Evolutionary conservation across 2,329 filamentous ascomycete genomes (phyloP).

Genomic region (Neonectria sp.): DNA sequence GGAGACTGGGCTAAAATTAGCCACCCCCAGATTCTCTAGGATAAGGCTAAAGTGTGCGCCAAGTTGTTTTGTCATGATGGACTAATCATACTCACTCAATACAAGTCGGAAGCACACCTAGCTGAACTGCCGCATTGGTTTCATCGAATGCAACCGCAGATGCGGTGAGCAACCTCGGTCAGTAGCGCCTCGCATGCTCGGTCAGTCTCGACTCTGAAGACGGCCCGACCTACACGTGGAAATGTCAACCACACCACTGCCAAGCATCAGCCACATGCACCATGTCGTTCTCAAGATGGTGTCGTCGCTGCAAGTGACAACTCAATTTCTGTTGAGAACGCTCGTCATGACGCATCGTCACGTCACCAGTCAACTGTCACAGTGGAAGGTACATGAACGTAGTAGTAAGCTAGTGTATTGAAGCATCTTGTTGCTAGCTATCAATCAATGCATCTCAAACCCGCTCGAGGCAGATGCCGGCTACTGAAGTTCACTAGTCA

Average conservation of each 20-base stretch:
- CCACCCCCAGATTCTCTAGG: too few relatives aligned
- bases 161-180: constrained; percentile 22
- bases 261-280: constrained; percentile 8
- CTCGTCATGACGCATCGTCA: not conserved
- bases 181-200: not conserved
- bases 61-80: not conserved
- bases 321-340: constrained; percentile 8
- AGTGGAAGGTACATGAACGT: constrained; percentile 3
- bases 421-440: constrained; percentile 20
- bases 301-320: constrained; percentile 3
- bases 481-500: not conserved
- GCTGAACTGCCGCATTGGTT: not conserved
- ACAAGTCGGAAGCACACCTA: not conserved
- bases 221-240: constrained; percentile 29
- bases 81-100: not conserved
- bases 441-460: constrained; percentile 10
- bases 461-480: constrained; percentile 9
- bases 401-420: constrained; percentile 21
- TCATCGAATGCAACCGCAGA: not conserved
- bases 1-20: constrained; percentile 21
- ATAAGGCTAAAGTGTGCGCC: too few relatives aligned
- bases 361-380: constrained; percentile 10
- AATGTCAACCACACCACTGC: not conserved
- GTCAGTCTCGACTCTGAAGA: constrained; percentile 19
- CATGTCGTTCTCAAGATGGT: not conserved